Base-by-base conservation (phyloP, 371 early-diverging fungal genomes). In the Circinella umbellata region DNA sequence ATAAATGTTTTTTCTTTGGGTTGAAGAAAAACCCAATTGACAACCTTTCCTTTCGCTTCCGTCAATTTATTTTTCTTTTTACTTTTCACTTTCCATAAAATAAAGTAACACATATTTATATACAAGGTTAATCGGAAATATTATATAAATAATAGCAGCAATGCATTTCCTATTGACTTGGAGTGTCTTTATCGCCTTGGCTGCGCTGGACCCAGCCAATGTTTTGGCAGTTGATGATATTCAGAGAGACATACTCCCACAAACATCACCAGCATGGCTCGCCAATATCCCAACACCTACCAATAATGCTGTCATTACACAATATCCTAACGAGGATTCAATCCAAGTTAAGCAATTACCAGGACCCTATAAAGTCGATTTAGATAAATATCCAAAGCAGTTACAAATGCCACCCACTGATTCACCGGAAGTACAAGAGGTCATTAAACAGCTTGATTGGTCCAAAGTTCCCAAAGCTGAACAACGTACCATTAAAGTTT, bases 381-480 rank as follows among this genome's bases (percentile, higher is more conserved):
- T 70, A 4, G 69, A 53, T 11, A 49, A 59, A 6, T 84, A 82
- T 46, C 85, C 85, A 1, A 61, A 51, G 20, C 72, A 65, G 1
- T 64, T 73, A 15, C 51, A 80, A 55, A 72, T 71, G 36, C 79
- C 82, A 4, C 72, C 85, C 0, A 51, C 65, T 0, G 68, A 82
- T 63, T 78, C 80, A 27, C 81, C 86, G 0, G 84, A 85, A 47
- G 85, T 89, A 4, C 79, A 86, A 61, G 69, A 69, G 0, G 86
- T 82, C 27, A 65, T 89, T 6, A 69, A 75, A 0, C 76, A 76
- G 4, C 59, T 88, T 17, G 82, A 88, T 69, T 81, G 86, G 77
- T 66, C 72, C 46, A 79, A 80, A 57, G 79, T 88, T n/a, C 86
- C 86, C 4, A 65, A 79, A 9, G 61, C 79, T 0, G 62, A 71